Base-by-base conservation (phyloP, 2,329 filamentous ascomycete species). In the Cladosporium phlei region DNA sequence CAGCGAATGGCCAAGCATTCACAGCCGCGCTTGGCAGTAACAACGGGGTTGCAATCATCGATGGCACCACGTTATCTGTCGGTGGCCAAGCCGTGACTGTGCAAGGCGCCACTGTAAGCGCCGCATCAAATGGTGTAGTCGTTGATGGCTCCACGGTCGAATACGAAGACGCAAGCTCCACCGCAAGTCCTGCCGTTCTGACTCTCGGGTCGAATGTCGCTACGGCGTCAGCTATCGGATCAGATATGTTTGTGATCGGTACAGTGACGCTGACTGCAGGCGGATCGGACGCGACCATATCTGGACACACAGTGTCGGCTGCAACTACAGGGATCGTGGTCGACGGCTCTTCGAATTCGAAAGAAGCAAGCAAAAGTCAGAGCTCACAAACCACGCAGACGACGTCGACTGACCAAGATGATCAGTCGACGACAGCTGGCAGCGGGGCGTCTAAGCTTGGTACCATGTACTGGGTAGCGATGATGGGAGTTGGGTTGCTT, bases 241-340 rank as follows among this genome's bases (percentile, higher is more conserved):
- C 29, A 3, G 21, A 21, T 19, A 29, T 34, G 4, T 43, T 33
- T 20, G 39, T 29, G 1, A 25, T 43, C n/a, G 39, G 39, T 17
- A 17, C 43, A 10, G 33, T 38, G 27, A 37, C 43, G 16, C 19
- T 46, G 33, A 30, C 33, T 17, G 43, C 33, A 8, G 43, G 43
- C n/a, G 43, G 34, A 22, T 11, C 22, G 2, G 43, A 25, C 6
- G 34, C 34, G 6, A 46, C 43, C 2, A 38, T 38, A 6, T 38
- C 24, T 4, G 43, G 43, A 7, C 33, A 38, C 11, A 22, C 11
- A 4, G 10, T 46, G 6, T 38, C 33, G 24, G 43, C 33, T 6
- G 43, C 17, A 3, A 9, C 19, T 17, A 14, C 33, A 12, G 43
- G 43, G 12, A 29, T 46, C 8, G 17, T 46, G 5, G 33, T 46